phyloP scores from a whole-genome alignment of 2,329 filamentous ascomycete species.

The Cladosporium sp. region DNA sequence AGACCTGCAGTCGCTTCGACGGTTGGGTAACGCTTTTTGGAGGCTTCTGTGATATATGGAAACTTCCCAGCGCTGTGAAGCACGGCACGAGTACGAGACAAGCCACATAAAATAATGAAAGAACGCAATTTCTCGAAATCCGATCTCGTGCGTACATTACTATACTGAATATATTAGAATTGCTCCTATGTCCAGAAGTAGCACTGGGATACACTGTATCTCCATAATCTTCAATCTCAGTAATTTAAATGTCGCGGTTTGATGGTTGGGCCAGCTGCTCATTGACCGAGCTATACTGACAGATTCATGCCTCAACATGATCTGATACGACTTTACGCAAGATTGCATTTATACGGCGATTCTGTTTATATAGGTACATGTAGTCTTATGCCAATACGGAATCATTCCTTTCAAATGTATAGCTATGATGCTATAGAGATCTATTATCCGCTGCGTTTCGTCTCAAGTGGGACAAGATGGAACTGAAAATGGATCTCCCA shows the following conservation, averaged over 20 bases:
- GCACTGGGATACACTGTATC: not conserved
- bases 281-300: not conserved
- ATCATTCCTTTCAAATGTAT: not conserved
- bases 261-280: not conserved
- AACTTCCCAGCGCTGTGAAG: not conserved
- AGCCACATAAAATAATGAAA: slow-evolving; percentile 11
- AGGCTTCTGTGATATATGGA: not conserved
- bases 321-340: not conserved
- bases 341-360: no score
- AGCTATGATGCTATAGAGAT: not conserved
- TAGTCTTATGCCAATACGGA: not conserved
- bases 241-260: not conserved
- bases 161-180: not conserved
- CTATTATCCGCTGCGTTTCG: not conserved
- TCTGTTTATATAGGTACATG: not conserved
- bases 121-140: not conserved
- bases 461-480: not conserved
- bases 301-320: not conserved
- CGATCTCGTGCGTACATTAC: not conserved
- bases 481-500: not conserved
- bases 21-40: not conserved
- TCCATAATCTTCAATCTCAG: no score
- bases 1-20: not conserved
- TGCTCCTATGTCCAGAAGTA: not conserved
- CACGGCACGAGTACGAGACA: not conserved